Percentiles rank a stretch among this genome's conserved stretches.
Conservation (phyloP, 1,284 basidiomycete species). For the Ceratobasidium sp. region DNA sequence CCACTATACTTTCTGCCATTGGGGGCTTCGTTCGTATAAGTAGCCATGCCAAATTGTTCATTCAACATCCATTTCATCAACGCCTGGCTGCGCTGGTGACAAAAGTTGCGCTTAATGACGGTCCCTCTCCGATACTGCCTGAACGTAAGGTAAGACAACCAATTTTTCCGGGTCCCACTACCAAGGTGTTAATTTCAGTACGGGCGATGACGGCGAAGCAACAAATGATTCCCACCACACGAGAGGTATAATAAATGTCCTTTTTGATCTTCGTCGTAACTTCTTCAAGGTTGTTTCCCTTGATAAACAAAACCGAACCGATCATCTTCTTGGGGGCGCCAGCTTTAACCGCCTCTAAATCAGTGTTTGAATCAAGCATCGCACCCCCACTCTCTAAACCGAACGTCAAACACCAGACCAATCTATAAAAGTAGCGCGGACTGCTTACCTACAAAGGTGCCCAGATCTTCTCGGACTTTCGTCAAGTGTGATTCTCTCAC, state of each 20-base stretch:
- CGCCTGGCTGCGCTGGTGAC: too few relatives aligned
- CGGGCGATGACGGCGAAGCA: not conserved
- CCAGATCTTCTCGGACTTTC: slow-evolving; percentile 49
- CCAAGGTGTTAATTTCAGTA: not conserved
- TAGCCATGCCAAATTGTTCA: slow-evolving; percentile 21
- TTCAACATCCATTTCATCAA: too few relatives aligned
- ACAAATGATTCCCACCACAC: slow-evolving; percentile 61
- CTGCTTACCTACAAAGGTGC: slow-evolving; percentile 52
- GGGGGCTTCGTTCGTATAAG: not conserved
- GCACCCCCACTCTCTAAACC: slow-evolving; percentile 44
- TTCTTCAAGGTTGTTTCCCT: slow-evolving; percentile 62
- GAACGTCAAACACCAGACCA: not conserved
- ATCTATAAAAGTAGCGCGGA: not conserved
- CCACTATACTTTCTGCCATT: too few relatives aligned
- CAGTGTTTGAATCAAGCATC: slow-evolving; percentile 46
- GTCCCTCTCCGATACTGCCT: not conserved
- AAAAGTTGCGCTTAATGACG: too few relatives aligned
- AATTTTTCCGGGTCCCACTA: slow-evolving; percentile 47
- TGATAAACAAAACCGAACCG: slow-evolving; percentile 63
- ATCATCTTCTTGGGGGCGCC: slow-evolving; percentile 55
- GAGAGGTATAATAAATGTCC: slow-evolving; percentile 66
- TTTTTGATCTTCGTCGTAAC: slow-evolving; percentile 62
- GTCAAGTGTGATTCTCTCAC: slow-evolving; percentile 56
- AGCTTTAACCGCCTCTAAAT: slow-evolving; percentile 26
- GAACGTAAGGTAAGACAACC: slow-evolving; percentile 44